Evolutionary conservation across 345 rosid species (phyloP).

Genomic region (Populus davidiana): DNA sequence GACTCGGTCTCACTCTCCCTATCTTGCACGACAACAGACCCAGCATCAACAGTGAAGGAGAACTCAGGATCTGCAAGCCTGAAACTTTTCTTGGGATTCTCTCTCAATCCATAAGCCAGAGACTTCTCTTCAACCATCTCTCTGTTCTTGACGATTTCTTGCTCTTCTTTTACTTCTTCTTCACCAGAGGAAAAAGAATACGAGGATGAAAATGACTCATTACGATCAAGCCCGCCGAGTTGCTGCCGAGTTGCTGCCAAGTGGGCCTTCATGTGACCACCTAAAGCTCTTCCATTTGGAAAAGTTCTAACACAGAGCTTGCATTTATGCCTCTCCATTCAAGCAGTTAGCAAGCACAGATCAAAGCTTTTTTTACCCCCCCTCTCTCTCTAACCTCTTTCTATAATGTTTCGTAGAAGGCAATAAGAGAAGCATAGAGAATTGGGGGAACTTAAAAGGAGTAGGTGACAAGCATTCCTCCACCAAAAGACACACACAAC

Average conservation of each 20-base stretch:
- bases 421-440: background rate
- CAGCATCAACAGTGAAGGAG: slow-evolving; percentile 17
- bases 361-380: background rate
- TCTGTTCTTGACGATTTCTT: slow-evolving; percentile 10
- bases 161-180: slow-evolving; percentile 7
- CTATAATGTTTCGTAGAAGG: background rate
- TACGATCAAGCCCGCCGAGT: slow-evolving; percentile 2
- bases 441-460: slow-evolving; percentile 30
- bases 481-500: slow-evolving; percentile 35
- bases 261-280: slow-evolving; percentile 39
- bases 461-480: slow-evolving; percentile 43
- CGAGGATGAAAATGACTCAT: slow-evolving; percentile 8
- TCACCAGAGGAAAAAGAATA: slow-evolving; percentile 16
- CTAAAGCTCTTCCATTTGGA: slow-evolving; percentile 30
- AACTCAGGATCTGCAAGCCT: slow-evolving; percentile 39
- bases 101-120: slow-evolving; percentile 29
- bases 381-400: background rate
- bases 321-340: slow-evolving; percentile 32
- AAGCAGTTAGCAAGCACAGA: slow-evolving; percentile 6
- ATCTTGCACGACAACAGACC: slow-evolving; percentile 21
- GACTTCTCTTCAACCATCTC: slow-evolving; percentile 12
- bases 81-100: slow-evolving; percentile 36
- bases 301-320: slow-evolving; percentile 32
- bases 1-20: slow-evolving; percentile 39
- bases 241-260: slow-evolving; percentile 14